Evolutionary conservation across 345 rosid genomes (phyloP), one percentile per base, ranked within the genome.

Genomic region (Eutrema japonicum): DNA sequence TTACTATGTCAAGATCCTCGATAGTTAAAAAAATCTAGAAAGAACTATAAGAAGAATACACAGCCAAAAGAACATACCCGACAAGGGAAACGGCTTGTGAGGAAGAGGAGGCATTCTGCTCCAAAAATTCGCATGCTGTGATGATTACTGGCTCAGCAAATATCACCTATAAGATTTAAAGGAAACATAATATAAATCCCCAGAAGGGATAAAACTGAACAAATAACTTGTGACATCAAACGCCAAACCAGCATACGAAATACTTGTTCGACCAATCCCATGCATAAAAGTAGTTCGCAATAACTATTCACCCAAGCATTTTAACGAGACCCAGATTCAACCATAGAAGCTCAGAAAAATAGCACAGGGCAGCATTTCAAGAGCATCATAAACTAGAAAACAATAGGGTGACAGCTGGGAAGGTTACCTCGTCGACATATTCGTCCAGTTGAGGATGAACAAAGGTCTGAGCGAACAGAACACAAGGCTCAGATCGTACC

Each of bases 401-500:
- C 43, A 64, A 16, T 4, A 50, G 35, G n/a, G 36, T 1, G 60
- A 41, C 30, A 67, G 11, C 40, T 41, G 12, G 56, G 27, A 36
- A 38, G 75, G 54, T 64, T 77, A 90, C 99, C 96, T 95, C 99
- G 72, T 92, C 99, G 27, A 95, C 97, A 76, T 95, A 92, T 78
- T 95, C 97, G 72, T 95, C 97, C 77, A 95, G 85, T 36, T 92
- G 96, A 45, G 97, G 88, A 73, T 95, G 99, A 73, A 85, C 92
- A 80, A 95, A 95, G 64, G 92, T 90, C 85, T 90, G 99, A 40
- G 97, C 80, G 76, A 92, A 95, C 76, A 95, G 77, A 73, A 95
- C 92, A 82, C 89, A 89, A 32, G 99, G 93, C 74, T 91, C 97
- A 16, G 99, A 92, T 65, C 97, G 87, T 53, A 93, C 96, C 97